phyloP scores from a whole-genome alignment of 805 yeast species.

The Saccharomycopsis synnaedendra region DNA sequence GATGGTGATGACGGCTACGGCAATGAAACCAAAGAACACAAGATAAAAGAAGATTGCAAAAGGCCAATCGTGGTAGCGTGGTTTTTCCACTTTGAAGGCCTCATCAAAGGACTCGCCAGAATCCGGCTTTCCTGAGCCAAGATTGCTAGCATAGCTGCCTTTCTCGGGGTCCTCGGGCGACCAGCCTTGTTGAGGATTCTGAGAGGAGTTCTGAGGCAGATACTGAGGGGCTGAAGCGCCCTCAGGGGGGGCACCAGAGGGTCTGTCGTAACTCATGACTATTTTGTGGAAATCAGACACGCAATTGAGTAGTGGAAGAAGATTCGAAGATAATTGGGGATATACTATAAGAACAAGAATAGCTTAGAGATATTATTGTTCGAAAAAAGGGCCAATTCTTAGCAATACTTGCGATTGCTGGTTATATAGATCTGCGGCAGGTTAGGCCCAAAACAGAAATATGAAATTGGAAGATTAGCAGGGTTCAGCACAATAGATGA shows the following conservation, averaged over 20 bases:
- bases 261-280: neutral
- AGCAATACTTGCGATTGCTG: too few relatives aligned
- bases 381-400: too few relatives aligned
- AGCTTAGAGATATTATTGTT: too few relatives aligned
- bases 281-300: neutral
- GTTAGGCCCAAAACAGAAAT: too few relatives aligned
- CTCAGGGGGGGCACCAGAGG: neutral
- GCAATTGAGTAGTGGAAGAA: neutral
- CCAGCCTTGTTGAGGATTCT: conserved; percentile 3
- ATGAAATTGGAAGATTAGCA: too few relatives aligned
- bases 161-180: conserved; percentile 8
- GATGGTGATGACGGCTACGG: conserved; percentile 57
- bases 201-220: neutral
- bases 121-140: conserved; percentile 22
- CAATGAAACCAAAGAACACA: conserved; percentile 54
- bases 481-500: too few relatives aligned
- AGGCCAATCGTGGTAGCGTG: conserved; percentile 61
- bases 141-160: conserved; percentile 2
- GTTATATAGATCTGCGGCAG: too few relatives aligned
- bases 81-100: conserved; percentile 53
- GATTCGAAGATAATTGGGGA: neutral
- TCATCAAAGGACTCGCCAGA: conserved; percentile 45
- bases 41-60: conserved; percentile 44
- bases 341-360: neutral
- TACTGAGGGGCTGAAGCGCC: conserved; percentile 3